A percentile compares a stretch with the other conserved stretches of the same genome.
These are phyloP conservation scores for Anthracocystis panici-leucophaei DNA, from an alignment of 1,284 basidiomycete genomes.

Conservation along the genomic window DNA sequence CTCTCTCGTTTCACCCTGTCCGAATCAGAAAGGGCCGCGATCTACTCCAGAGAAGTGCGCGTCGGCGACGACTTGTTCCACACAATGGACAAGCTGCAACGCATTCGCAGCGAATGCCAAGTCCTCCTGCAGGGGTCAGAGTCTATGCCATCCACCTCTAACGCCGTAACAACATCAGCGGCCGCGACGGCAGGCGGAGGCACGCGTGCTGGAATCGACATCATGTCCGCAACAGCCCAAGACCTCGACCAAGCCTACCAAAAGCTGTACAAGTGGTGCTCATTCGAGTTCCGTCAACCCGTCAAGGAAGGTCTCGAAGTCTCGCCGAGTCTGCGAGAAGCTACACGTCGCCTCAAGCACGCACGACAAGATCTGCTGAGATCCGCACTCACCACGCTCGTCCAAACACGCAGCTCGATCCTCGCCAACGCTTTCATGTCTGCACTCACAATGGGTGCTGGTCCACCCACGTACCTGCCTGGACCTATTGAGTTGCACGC, in stretches of 20 bases:
- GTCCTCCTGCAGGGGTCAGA: constrained; percentile 86
- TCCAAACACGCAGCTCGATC: constrained; percentile 83
- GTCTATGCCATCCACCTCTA: constrained; percentile 74
- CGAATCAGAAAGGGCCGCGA: constrained; percentile 78
- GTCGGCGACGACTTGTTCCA: constrained; percentile 81
- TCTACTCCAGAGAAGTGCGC: constrained; percentile 82
- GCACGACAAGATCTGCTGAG: constrained; percentile 73
- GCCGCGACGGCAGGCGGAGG: constrained; percentile 76
- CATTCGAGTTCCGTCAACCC: constrained; percentile 82
- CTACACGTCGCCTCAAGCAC: constrained; percentile 79
- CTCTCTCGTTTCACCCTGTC: constrained; percentile 85
- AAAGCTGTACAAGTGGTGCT: constrained; percentile 87
- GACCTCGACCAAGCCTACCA: constrained; percentile 89
- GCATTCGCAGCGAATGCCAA: constrained; percentile 84
- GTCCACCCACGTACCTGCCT: constrained; percentile 80
- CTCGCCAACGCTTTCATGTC: constrained; percentile 84
- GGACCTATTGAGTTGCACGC: constrained; percentile 96
- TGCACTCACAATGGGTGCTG: constrained; percentile 87
- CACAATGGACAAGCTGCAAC: constrained; percentile 86
- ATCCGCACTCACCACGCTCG: constrained; percentile 78
- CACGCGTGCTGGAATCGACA: constrained; percentile 72
- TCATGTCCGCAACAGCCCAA: constrained; percentile 78
- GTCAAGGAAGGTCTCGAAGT: constrained; percentile 77
- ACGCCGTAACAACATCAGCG: constrained; percentile 79
- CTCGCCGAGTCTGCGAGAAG: constrained; percentile 78